phyloP scores from a whole-genome alignment of 768 basidiomycete species.

The Lactarius deliciosus region DNA sequence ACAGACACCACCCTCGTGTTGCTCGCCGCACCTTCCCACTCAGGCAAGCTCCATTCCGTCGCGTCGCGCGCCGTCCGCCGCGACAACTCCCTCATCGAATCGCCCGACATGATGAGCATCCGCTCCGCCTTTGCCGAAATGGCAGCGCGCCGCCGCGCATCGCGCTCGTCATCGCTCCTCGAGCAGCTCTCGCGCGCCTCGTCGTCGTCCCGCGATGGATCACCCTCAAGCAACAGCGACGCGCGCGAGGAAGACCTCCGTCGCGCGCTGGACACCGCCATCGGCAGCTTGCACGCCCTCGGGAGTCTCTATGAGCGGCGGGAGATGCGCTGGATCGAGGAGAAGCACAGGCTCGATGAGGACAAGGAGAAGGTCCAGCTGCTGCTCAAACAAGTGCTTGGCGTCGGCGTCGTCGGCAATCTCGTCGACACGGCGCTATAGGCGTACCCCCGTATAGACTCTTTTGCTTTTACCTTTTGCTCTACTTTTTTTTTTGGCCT shows the following conservation, averaged over 20 bases:
- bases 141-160: conserved; percentile 52
- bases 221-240: conserved; percentile 50
- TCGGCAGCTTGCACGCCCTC: conserved; percentile 64
- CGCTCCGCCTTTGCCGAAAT: conserved; percentile 60
- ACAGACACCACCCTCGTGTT: conserved; percentile 78
- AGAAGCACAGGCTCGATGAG: conserved; percentile 61
- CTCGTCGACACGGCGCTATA: conserved; percentile 20
- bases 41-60: conserved; percentile 60
- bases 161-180: conserved; percentile 50
- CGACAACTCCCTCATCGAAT: conserved; percentile 46
- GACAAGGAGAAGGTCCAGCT: conserved; percentile 69
- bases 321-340: conserved; percentile 67
- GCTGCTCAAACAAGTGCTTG: conserved; percentile 63
- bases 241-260: conserved; percentile 61
- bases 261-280: conserved; percentile 63
- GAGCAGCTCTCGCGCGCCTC: conserved; percentile 44
- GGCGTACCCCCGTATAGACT: neutral
- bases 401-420: conserved; percentile 28
- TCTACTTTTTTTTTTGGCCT: neutral
- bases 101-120: conserved; percentile 51
- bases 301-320: conserved; percentile 66
- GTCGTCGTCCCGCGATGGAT: conserved; percentile 51
- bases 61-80: conserved; percentile 71
- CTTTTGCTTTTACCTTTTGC: neutral
- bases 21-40: conserved; percentile 72